Conservation (phyloP, 208 protist genomes). For the Trypanosoma brucei region DNA sequence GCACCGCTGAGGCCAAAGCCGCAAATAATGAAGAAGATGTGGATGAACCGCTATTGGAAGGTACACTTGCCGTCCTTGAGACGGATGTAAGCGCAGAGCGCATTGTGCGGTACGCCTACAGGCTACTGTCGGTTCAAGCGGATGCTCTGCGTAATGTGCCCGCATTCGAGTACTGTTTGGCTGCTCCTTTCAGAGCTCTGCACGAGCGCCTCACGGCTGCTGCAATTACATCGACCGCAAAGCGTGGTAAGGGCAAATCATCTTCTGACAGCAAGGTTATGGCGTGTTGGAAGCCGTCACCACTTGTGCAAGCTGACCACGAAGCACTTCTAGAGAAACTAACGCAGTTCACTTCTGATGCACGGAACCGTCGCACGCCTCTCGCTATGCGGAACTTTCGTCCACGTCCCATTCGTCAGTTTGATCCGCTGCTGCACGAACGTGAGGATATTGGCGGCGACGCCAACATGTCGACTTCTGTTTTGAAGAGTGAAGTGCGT, state of each 20-base stretch:
- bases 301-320: constrained; percentile 40
- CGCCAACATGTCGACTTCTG: constrained; percentile 8
- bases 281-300: constrained; percentile 28
- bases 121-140: constrained; percentile 41
- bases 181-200: constrained; percentile 38
- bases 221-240: neutral
- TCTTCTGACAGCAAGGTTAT: neutral
- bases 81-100: constrained; percentile 23
- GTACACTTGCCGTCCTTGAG: constrained; percentile 34
- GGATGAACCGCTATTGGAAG: constrained; percentile 6
- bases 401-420: constrained; percentile 75
- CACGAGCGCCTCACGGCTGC: constrained; percentile 30
- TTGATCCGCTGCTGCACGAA: constrained; percentile 74
- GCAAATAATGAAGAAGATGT: constrained; percentile 1
- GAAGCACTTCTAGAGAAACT: constrained; percentile 34
- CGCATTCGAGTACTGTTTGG: constrained; percentile 54
- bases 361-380: constrained; percentile 49
- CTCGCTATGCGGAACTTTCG: constrained; percentile 83
- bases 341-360: constrained; percentile 12
- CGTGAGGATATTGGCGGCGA: constrained; percentile 23
- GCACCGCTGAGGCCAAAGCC: neutral
- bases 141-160: constrained; percentile 36
- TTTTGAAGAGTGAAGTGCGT: constrained; percentile 63
- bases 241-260: neutral
- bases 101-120: constrained; percentile 62